Evolutionary conservation across 2,329 filamentous ascomycete species (phyloP).

Genomic region (Fusarium metavorans): DNA sequence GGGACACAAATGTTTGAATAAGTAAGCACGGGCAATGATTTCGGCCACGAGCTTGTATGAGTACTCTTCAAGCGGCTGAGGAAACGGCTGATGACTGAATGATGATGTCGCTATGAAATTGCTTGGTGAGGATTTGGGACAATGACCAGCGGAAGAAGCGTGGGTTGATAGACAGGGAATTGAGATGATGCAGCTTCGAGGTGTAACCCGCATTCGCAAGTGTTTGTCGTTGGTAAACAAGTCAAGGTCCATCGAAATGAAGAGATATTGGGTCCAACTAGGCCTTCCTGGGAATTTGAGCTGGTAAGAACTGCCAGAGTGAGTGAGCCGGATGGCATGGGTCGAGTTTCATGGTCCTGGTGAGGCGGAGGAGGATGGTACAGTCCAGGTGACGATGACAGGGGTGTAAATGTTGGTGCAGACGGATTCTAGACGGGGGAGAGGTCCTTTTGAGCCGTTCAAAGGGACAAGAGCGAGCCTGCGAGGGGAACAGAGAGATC

Average conservation of each 20-base stretch:
- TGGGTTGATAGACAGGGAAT: constrained; percentile 29
- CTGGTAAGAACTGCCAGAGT: not conserved
- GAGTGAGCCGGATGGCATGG: constrained; percentile 31
- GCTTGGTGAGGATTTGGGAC: constrained; percentile 27
- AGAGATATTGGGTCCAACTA: not conserved
- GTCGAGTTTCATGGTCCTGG: constrained; percentile 27
- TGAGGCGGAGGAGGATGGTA: constrained; percentile 26
- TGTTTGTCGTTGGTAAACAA: not conserved
- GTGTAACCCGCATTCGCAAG: not conserved
- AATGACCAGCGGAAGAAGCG: constrained; percentile 13
- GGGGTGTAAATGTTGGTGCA: constrained; percentile 38
- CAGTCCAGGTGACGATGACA: constrained; percentile 32
- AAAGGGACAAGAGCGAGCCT: constrained; percentile 4
- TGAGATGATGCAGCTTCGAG: constrained; percentile 6
- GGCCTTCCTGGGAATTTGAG: not conserved
- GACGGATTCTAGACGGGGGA: constrained; percentile 15
- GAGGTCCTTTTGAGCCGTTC: constrained; percentile 4
- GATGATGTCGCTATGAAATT: constrained; percentile 46
- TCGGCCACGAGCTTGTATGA: constrained; percentile 41
- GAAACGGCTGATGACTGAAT: constrained; percentile 48
- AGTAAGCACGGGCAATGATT: constrained; percentile 40
- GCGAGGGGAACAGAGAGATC: not conserved
- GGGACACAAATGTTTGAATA: constrained; percentile 42
- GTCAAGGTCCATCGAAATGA: not conserved
- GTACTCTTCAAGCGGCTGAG: constrained; percentile 43